Percentiles rank a stretch among this genome's conserved stretches.
phyloP scores from a whole-genome alignment of 2,329 filamentous ascomycete species.

The Aspergillus caelatus region DNA sequence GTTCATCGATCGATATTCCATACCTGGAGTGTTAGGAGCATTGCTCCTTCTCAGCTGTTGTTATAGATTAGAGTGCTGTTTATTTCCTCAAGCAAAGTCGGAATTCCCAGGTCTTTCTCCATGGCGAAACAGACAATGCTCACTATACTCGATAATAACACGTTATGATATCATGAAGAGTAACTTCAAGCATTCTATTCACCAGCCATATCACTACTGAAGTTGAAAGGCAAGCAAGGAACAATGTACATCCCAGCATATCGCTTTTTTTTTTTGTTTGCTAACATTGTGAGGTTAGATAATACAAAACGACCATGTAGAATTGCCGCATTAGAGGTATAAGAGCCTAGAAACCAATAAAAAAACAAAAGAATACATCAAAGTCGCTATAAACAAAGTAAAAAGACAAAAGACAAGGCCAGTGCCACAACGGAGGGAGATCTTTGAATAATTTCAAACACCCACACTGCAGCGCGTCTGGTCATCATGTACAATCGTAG shows the following conservation, averaged over 20 bases:
- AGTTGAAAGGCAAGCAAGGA: not conserved
- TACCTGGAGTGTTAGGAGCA: too few relatives aligned
- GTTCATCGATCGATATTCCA: too few relatives aligned
- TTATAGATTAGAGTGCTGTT: not conserved
- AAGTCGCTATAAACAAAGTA: not conserved
- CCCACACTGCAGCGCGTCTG: not conserved
- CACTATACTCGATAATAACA: not conserved
- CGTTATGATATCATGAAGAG: not conserved
- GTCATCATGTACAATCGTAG: not conserved
- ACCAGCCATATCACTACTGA: not conserved
- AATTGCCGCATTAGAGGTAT: not conserved
- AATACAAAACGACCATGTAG: not conserved
- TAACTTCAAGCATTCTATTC: not conserved
- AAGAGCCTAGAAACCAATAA: not conserved
- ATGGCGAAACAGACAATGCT: not conserved
- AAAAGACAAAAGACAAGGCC: not conserved
- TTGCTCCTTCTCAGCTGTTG: too few relatives aligned
- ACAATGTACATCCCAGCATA: not conserved
- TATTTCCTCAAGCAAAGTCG: not conserved
- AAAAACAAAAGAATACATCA: not conserved
- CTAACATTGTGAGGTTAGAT: not conserved
- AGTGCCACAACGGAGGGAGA: not conserved
- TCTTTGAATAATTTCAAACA: conserved; percentile 2
- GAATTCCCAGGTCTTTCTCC: not conserved
- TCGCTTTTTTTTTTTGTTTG: not conserved